Base-by-base conservation (phyloP, 139 green algal genomes). In the Chlamydomonas sp. region DNA sequence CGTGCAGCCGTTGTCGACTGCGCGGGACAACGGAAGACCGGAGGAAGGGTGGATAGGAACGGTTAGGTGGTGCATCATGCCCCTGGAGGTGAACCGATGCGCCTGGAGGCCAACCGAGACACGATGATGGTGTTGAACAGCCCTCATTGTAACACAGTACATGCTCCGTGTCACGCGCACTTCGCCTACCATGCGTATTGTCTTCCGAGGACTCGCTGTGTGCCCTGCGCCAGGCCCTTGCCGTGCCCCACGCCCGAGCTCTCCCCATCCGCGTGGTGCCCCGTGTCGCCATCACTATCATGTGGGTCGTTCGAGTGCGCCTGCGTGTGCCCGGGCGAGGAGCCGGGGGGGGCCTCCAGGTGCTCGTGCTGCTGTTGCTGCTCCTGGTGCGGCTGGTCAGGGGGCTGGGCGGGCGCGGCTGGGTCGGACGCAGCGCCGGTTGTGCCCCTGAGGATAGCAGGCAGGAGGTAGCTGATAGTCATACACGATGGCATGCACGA, bases 181-280 rank as follows among this genome's bases (percentile, higher is more conserved):
- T 16, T 75, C n/a, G 31, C 31, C 31, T 49, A 87, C 83, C 83
- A 64, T 62, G 31, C 3, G 62, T 81, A 61, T 87, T 87, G 74
- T 87, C 83, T 64, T 87, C 83, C 31, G 83, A 87, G 4, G 61
- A 72, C 73, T 87, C 83, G 61, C 83, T 87, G 16, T 87, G 83
- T 8, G 83, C 74, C 82, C n/a, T 68, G 59, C 61, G 61, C 71
- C 10, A 63, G 16, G 61, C 71, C 60, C 73, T 80, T 80, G 3
- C 82, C 82, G 15, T 63, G 71, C 1, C 82, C 82, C 62, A 87
- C 83, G 5, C 83, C 83, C 15, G 83, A 87, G 73, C 73, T 87
- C 73, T 87, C 83, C 8, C 83, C 83, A 14, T 87, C 83, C 0
- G 62, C 73, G 4, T 57, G 14, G 15, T 87, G 83, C 61, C 83